Evolutionary conservation across 2,329 filamentous ascomycete genomes (phyloP), one percentile per base, ranked within the genome.

Genomic region (Fusarium bulbicola): DNA sequence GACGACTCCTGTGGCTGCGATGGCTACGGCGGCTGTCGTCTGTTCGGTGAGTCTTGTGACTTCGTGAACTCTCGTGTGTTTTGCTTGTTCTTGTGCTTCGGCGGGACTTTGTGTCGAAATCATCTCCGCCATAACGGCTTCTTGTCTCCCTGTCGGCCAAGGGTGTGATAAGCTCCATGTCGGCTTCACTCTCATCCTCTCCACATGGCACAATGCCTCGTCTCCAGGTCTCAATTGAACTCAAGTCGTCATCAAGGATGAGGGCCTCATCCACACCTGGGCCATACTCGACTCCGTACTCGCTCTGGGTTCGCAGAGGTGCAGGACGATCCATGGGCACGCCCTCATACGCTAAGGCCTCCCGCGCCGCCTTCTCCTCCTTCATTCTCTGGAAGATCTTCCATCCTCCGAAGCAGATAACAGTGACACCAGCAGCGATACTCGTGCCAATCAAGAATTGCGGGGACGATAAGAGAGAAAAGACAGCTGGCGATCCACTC

Each of bases 381-480:
- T 83, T 82, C 74, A 98, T 93, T 76, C 91, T 92, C 86, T 98
- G 97, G 83, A 99, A 91, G 81, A 99, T 98, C 84, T 97, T 98
- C 89, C 94, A 98, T 10, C 96, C 95, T 60, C 96, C 96, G 68
- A 99, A 94, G 81, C 96, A 95, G 77, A 99, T 94, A 14, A 98
- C 91, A 0, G 96, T 98, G n/a, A 97, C 92, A 20, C 96, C 96
- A 1, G 97, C 91, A 2, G 93, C 94, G 20, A 97, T 91, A 47
- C 95, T 93, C 2, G 93, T 94, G 8, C 95, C 95, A 77, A 99
- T 97, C 72, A 98, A 89, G 80, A 99, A 99, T 79, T 99, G 94
- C 2, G 96, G 96, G 63, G 92, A 95, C 0, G 94, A 91, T 7
- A 99, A 89, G 28, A 99, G 88, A 0, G 92, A 93, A 76, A 97